Evolutionary conservation across 208 protist genomes (phyloP), one percentile per base, ranked within the genome.

Genomic region (Crithidia brevicula): DNA sequence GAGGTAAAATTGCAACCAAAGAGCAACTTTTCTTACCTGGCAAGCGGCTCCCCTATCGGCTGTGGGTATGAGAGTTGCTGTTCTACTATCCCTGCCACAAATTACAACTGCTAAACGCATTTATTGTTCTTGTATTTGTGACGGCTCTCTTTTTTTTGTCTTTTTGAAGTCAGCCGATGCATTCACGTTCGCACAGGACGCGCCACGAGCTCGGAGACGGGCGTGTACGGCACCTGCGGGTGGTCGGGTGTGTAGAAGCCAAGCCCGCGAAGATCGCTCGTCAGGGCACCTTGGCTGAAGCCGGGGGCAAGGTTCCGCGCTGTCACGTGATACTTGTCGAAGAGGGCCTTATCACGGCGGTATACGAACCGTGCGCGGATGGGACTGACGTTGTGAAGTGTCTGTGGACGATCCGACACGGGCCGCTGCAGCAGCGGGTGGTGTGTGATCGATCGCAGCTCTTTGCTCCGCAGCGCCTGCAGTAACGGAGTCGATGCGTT

Each of bases 171-270:
- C n/a, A n/a, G 36, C 36, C 8, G 36, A 40, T 7, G 36, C 23
- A 10, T 28, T 40, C 8, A 57, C 30, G 13, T 7, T 8, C 3
- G 34, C 23, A 68, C 38, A n/a, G 70, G 70, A 2, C 56, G 15
- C 7, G 31, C 27, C 38, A 53, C 36, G 15, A 70, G 58, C 70
- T 59, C 56, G 0, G 15, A 36, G 22, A 70, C 46, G 7, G 69
- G 64, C 9, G 46, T 66, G 66, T 83, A 96, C 30, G 85, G 81
- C 16, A 92, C 81, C 61, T 96, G 91, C 20, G 88, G 86, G 47
- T 94, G 83, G 54, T 96, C 88, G 4, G 91, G 91, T 2, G 91
- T 96, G 77, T 94, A 94, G 53, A 87, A 85, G 23, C 91, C 91
- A 16, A 96, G 79, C 6, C 81, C 91, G 15, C 91, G 88, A 60